These are phyloP conservation scores for Penicillium chermesinum DNA, from an alignment of 495 filamentous ascomycete genomes.

Conservation along the genomic window DNA sequence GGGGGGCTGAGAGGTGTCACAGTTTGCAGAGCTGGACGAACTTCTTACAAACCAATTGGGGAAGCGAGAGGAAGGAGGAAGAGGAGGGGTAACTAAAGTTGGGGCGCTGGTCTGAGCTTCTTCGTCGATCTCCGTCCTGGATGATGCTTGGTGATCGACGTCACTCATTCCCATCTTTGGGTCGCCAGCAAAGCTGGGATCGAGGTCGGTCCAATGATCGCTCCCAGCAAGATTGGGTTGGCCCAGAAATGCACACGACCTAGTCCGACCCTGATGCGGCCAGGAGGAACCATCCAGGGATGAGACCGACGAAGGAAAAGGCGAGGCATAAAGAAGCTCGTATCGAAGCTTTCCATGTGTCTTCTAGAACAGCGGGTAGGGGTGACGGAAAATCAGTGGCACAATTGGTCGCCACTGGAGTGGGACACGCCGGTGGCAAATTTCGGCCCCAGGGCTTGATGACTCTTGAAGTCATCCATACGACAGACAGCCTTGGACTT, in stretches of 20 bases:
- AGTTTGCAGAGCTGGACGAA: background rate
- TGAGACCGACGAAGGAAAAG: slow-evolving; percentile 1
- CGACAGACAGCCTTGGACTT: background rate
- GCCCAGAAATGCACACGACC: too few relatives aligned
- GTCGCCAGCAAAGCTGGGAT: background rate
- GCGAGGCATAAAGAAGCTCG: slow-evolving; percentile 14
- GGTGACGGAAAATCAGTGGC: slow-evolving; percentile 12
- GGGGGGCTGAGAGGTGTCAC: background rate
- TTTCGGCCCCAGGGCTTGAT: background rate
- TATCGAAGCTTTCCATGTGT: slow-evolving; percentile 18
- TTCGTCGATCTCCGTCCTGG: slow-evolving; percentile 13
- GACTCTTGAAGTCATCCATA: slow-evolving; percentile 15
- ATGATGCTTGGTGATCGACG: slow-evolving; percentile 15
- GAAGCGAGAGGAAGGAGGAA: slow-evolving; percentile 1
- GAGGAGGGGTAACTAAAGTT: slow-evolving; percentile 11
- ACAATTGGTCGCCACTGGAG: slow-evolving; percentile 9
- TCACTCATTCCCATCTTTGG: slow-evolving; percentile 9
- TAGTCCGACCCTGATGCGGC: too few relatives aligned
- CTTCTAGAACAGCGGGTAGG: slow-evolving; percentile 20
- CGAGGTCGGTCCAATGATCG: background rate
- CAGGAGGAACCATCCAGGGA: slow-evolving; percentile 5
- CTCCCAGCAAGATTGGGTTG: background rate
- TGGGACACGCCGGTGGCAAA: slow-evolving; percentile 15
- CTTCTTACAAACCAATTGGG: background rate
- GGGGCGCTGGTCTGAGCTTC: slow-evolving; percentile 20